Conservation (phyloP, 2,329 filamentous ascomycete genomes). For the Dactylellina parvicollis region DNA sequence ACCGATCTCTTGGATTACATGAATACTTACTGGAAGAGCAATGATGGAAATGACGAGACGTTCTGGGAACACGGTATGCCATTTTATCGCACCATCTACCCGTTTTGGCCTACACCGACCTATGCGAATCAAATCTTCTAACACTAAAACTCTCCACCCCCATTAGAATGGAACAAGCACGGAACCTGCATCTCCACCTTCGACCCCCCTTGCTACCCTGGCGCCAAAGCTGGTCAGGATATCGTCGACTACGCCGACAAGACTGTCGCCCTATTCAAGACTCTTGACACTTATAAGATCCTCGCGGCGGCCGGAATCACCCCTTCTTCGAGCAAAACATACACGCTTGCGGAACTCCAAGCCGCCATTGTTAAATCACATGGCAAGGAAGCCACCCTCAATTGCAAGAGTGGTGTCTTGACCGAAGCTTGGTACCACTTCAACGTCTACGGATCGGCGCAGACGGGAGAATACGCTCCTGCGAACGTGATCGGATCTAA, state of each 20-base stretch:
- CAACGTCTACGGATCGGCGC: constrained; percentile 67
- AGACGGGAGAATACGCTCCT: constrained; percentile 62
- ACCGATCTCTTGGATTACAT: constrained; percentile 72
- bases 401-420: constrained; percentile 66
- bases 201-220: constrained; percentile 72
- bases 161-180: constrained; percentile 72
- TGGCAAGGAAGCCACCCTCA: constrained; percentile 69
- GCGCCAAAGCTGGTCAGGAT: constrained; percentile 71
- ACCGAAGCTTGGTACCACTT: constrained; percentile 68
- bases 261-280: constrained; percentile 73
- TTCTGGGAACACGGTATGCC: constrained; percentile 75
- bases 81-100: no score
- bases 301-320: constrained; percentile 60
- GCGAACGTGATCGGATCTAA: constrained; percentile 68
- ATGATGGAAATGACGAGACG: constrained; percentile 70
- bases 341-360: constrained; percentile 70
- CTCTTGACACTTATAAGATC: constrained; percentile 71
- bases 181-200: constrained; percentile 75
- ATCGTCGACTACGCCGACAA: constrained; percentile 75
- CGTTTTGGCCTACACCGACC: no score
- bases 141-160: background rate
- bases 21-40: constrained; percentile 77
- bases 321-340: constrained; percentile 67
- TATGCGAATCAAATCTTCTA: no score
- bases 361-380: constrained; percentile 67